phyloP scores from a whole-genome alignment of 2,329 filamentous ascomycete species.

The Exserohilum turcica region DNA sequence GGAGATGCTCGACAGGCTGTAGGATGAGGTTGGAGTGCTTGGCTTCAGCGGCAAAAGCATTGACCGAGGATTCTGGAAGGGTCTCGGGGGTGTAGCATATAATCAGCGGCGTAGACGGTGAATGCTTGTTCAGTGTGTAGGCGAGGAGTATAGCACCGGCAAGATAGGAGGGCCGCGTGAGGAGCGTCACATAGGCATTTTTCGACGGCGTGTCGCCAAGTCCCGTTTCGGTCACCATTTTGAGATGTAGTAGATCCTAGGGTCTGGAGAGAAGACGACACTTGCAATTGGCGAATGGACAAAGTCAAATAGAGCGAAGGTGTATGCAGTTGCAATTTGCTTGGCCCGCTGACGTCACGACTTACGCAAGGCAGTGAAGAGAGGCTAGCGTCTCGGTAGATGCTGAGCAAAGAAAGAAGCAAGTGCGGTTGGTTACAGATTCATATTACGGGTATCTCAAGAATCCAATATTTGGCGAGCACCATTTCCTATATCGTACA shows the following conservation, averaged over 20 bases:
- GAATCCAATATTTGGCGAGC: conserved; percentile 8
- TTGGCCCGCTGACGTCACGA: conserved; percentile 30
- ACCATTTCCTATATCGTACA: neutral
- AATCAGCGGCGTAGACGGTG: conserved; percentile 55
- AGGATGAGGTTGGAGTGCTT: conserved; percentile 49
- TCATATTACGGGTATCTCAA: conserved; percentile 29
- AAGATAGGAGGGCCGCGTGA: conserved; percentile 59
- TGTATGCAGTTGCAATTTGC: neutral
- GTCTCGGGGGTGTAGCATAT: conserved; percentile 55
- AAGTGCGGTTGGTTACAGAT: conserved; percentile 1
- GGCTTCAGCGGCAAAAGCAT: conserved; percentile 51
- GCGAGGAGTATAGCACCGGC: conserved; percentile 59
- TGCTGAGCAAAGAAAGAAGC: neutral
- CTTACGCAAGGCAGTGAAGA: conserved; percentile 1
- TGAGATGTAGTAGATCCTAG: neutral
- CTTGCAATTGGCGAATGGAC: neutral
- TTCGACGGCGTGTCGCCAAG: neutral
- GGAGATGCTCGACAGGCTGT: conserved; percentile 49
- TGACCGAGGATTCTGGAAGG: conserved; percentile 48
- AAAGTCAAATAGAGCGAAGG: neutral
- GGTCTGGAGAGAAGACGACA: neutral
- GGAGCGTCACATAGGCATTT: conserved; percentile 56
- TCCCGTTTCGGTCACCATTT: conserved; percentile 14
- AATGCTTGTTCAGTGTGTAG: conserved; percentile 55
- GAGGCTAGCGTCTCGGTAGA: neutral